Evolutionary conservation across 768 basidiomycete genomes (phyloP), one percentile per base, ranked within the genome.

Genomic region (Lanmaoa rubissima): DNA sequence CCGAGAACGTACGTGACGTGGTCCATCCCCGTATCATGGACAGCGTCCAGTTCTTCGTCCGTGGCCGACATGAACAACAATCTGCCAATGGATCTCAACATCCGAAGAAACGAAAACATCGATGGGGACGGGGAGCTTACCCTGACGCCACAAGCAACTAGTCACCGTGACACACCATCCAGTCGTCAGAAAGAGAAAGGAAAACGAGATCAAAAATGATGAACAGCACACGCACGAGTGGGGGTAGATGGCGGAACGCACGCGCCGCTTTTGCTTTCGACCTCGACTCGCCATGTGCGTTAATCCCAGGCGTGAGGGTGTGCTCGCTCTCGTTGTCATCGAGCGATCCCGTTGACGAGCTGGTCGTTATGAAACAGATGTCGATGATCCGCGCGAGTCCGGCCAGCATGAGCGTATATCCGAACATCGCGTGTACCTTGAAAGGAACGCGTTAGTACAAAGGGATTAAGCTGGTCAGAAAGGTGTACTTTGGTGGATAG

Each of bases 11-110:
- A 96, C 0, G 94, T 94, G 55, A 94, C 93, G 65, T 94, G 92
- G 69, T 96, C 94, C 85, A 96, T 92, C 42, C 82, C 87, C 19
- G 75, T 76, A 13, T 82, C 82, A 60, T 91, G 79, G 5, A 88
- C 82, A 58, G 79, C 89, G 26, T 79, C 65, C 31, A 96, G 75
- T 69, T 96, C 92, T 74, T 98, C 94, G 68, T 98, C 93, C 0
- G 95, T 97, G 0, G 88, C 95, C 14, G 89, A 90, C 84, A 96
- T 92, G 78, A 98, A 97, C 17, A 93, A 73, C 3, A 94, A 71
- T 7, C 91, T 89, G 54, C 2, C 42, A 34, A n/a, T 53, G 26
- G 1, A 54, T 41, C 5, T 58, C 38, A 47, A 17, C 16, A n/a
- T 16, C 7, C 24, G 14, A 31, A 14, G 4, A 31, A 56, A 53